phyloP scores from a whole-genome alignment of 305 asterid species.

The Euphrasia arctica region DNA sequence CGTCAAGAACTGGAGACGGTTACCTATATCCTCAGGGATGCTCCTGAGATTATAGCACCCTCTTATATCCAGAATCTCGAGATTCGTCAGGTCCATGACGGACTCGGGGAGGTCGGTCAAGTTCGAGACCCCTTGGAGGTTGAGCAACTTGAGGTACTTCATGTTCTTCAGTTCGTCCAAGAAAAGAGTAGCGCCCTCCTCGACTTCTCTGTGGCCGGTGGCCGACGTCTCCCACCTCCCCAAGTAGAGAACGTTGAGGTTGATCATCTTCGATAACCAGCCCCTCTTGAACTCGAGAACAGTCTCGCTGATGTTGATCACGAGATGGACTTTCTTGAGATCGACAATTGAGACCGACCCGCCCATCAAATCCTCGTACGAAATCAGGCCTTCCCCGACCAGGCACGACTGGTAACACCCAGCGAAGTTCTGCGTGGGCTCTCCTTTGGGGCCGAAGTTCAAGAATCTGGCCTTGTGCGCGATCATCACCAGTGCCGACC shows the following conservation, averaged over 20 bases:
- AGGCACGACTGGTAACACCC: conserved; percentile 37
- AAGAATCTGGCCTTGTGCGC: conserved; percentile 37
- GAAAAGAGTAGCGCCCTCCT: no score
- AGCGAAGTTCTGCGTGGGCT: conserved; percentile 30
- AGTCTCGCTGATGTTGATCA: conserved; percentile 43
- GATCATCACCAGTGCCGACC: conserved; percentile 29
- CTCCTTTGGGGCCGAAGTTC: conserved; percentile 32
- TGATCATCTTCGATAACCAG: conserved; percentile 43
- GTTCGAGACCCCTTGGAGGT: conserved; percentile 53
- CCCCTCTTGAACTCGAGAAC: conserved; percentile 34
- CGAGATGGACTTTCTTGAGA: conserved; percentile 40
- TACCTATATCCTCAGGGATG: conserved; percentile 33
- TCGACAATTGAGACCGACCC: not conserved
- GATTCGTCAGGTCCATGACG: conserved; percentile 24
- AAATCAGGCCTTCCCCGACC: conserved; percentile 37
- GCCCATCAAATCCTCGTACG: conserved; percentile 22
- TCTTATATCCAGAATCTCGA: conserved; percentile 36
- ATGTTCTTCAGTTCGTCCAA: conserved; percentile 26
- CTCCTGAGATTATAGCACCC: conserved; percentile 47
- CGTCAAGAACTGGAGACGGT: conserved; percentile 27
- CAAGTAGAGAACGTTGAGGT: conserved; percentile 34
- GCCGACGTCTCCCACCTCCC: conserved; percentile 42
- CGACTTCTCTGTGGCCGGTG: no score
- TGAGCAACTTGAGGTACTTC: conserved; percentile 32
- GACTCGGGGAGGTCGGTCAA: conserved; percentile 37